These are phyloP conservation scores for Plectosphaerella sp. DNA, from an alignment of 2,329 filamentous ascomycete genomes.

Conservation along the genomic window DNA sequence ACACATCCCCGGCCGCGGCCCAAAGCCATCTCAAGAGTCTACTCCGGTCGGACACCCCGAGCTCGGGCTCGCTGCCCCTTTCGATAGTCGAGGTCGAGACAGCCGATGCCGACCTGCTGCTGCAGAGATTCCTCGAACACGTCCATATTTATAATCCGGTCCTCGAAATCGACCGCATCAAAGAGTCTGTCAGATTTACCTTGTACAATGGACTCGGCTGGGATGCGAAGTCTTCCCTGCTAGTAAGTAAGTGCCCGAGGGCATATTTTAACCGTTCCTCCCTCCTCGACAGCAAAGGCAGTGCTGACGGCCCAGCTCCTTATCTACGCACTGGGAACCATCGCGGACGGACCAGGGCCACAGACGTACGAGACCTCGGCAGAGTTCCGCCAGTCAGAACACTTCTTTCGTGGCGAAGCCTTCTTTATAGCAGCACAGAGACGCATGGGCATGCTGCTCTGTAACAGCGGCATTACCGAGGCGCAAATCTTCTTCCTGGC, in stretches of 20 bases:
- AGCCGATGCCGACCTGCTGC: not conserved
- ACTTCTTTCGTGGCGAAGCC: constrained; percentile 1
- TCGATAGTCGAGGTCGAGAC: not conserved
- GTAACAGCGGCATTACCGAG: constrained; percentile 5
- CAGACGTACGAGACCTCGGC: not conserved
- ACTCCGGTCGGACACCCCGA: not conserved
- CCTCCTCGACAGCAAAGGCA: not conserved
- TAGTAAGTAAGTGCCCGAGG: not conserved
- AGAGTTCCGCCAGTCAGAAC: not conserved
- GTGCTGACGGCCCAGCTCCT: not conserved
- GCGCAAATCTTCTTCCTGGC: constrained; percentile 12
- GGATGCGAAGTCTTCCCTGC: constrained; percentile 8
- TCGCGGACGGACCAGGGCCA: not conserved
- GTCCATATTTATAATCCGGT: constrained; percentile 3
- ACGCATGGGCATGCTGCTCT: constrained; percentile 9
- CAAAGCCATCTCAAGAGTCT: not conserved
- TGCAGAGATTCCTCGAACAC: not conserved
- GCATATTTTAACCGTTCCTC: not conserved
- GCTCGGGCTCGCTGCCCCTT: not conserved
- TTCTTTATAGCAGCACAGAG: constrained; percentile 6
- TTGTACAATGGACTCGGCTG: constrained; percentile 5
- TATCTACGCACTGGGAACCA: not conserved
- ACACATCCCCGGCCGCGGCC: not conserved
- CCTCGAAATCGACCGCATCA: not conserved
- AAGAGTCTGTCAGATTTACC: not conserved